A percentile compares a stretch with the other conserved stretches of the same genome.
These are phyloP conservation scores for Panellus pusillus DNA, from an alignment of 768 basidiomycete species.

Conservation along the genomic window DNA sequence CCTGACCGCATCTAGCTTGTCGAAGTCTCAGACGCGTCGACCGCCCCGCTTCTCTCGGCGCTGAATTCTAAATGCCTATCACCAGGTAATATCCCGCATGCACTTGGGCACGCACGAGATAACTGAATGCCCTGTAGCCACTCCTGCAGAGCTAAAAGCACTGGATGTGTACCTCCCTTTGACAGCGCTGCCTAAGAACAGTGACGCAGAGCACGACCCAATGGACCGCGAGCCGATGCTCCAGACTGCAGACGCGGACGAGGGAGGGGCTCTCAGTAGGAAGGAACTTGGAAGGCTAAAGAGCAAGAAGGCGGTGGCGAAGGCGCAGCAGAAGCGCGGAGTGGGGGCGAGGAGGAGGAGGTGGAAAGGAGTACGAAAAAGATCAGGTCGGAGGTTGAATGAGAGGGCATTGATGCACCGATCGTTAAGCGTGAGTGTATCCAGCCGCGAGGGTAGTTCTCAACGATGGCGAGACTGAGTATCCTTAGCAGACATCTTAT, in stretches of 20 bases:
- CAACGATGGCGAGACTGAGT: too few species aligned
- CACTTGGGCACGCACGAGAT: background rate
- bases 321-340: conserved; percentile 21
- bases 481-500: too few species aligned
- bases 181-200: conserved; percentile 58
- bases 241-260: conserved; percentile 13
- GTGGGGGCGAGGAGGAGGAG: conserved; percentile 18
- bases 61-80: conserved; percentile 48
- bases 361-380: conserved; percentile 36
- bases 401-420: too few species aligned
- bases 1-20: conserved; percentile 32
- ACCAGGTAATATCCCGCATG: conserved; percentile 38
- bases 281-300: conserved; percentile 50
- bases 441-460: too few species aligned
- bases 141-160: conserved; percentile 44
- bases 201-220: conserved; percentile 45
- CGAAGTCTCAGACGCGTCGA: conserved; percentile 26
- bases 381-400: conserved; percentile 31
- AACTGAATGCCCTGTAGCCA: conserved; percentile 36
- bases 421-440: too few species aligned
- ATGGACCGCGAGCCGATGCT: conserved; percentile 30
- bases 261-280: conserved; percentile 35
- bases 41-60: conserved; percentile 36
- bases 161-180: conserved; percentile 65
- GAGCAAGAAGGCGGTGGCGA: conserved; percentile 49